Evolutionary conservation across 352 stramenopile genomes (phyloP).

Genomic region (Phytophthora idaei): DNA sequence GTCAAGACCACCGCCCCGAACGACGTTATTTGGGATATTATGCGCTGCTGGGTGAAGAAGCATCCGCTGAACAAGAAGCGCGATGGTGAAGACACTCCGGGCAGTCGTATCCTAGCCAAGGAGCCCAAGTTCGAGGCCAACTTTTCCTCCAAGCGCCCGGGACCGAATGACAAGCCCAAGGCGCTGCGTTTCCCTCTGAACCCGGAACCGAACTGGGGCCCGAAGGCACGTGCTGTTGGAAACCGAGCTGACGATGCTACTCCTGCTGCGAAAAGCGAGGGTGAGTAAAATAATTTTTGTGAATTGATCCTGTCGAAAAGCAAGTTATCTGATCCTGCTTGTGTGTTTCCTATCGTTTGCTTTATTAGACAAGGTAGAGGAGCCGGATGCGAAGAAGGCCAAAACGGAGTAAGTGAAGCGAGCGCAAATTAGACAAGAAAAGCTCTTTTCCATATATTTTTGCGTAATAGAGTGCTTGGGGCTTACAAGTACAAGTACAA

Average conservation of each 20-base stretch:
- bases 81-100: slow-evolving; percentile 73
- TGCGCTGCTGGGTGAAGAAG: slow-evolving; percentile 96
- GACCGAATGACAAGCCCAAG: slow-evolving; percentile 85
- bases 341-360: slow-evolving; percentile 18
- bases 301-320: neutral
- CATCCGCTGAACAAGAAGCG: slow-evolving; percentile 93
- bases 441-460: slow-evolving; percentile 18
- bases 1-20: slow-evolving; percentile 99
- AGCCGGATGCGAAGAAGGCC: slow-evolving; percentile 77
- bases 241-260: slow-evolving; percentile 49
- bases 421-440: slow-evolving; percentile 29
- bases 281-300: slow-evolving; percentile 12
- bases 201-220: slow-evolving; percentile 96
- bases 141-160: slow-evolving; percentile 73
- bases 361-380: slow-evolving; percentile 46
- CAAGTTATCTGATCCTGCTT: slow-evolving; percentile 16
- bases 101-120: slow-evolving; percentile 87
- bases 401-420: slow-evolving; percentile 60
- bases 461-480: slow-evolving; percentile 42
- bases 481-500: slow-evolving; percentile 4
- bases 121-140: slow-evolving; percentile 87
- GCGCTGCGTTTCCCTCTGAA: slow-evolving; percentile 94
- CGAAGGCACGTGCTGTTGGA: slow-evolving; percentile 90
- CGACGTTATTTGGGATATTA: slow-evolving; percentile 98
- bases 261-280: slow-evolving; percentile 27